phyloP scores from a whole-genome alignment of 139 green algal genomes.

The Coelastrella sp. region DNA sequence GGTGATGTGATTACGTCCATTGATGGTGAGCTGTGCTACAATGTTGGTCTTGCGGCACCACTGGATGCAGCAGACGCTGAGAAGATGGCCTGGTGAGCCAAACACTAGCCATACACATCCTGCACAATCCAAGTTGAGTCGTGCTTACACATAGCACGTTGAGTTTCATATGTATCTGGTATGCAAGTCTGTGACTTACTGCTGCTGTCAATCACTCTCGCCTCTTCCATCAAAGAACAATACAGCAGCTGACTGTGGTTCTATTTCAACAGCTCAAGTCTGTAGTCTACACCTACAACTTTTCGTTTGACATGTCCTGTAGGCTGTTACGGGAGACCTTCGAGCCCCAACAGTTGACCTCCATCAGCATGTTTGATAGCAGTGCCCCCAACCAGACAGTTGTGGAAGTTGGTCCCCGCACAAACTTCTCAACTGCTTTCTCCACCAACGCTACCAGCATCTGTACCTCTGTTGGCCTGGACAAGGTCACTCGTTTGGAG shows the following conservation, averaged over 20 bases:
- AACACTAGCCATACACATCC: not conserved
- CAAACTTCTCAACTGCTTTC: constrained; percentile 96
- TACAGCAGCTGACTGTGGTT: no score
- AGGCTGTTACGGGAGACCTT: constrained; percentile 97
- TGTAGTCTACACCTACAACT: no score
- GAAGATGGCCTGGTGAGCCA: constrained; percentile 85
- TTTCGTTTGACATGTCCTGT: no score
- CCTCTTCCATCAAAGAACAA: no score
- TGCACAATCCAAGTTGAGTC: no score
- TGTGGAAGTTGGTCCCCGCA: constrained; percentile 92
- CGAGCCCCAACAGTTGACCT: constrained; percentile 91
- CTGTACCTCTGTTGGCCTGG: constrained; percentile 88
- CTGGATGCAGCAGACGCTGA: constrained; percentile 78
- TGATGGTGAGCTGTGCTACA: constrained; percentile 93
- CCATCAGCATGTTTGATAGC: constrained; percentile 59
- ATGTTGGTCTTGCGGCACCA: constrained; percentile 77
- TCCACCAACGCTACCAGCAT: constrained; percentile 98
- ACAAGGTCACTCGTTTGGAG: constrained; percentile 88
- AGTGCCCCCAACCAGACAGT: constrained; percentile 46
- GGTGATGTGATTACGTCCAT: constrained; percentile 73
- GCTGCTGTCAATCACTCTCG: no score
- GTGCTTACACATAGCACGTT: no score
- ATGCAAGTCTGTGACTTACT: no score
- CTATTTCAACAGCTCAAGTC: no score
- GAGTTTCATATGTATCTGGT: no score